A percentile compares a stretch with the other conserved stretches of the same genome.
These are phyloP conservation scores for Wickerhamomyces sp. DNA, from an alignment of 1,139 yeast species.

Conservation along the genomic window DNA sequence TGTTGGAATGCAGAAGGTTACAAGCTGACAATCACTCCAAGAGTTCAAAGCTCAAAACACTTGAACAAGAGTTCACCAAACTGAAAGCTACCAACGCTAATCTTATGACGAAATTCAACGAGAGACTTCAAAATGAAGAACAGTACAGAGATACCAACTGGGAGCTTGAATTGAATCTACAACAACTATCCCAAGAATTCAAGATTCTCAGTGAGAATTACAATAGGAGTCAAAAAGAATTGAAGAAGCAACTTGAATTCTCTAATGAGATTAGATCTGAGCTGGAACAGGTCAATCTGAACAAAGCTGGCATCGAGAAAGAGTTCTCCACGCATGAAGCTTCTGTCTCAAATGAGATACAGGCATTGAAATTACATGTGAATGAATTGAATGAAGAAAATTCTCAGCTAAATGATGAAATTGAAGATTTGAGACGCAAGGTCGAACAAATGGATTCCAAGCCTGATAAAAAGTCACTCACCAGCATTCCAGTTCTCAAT, in stretches of 20 bases:
- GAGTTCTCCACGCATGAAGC: constrained; percentile 34
- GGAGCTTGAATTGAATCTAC: constrained; percentile 64
- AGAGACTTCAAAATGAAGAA: constrained; percentile 36
- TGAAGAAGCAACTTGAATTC: constrained; percentile 22
- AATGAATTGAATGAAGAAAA: constrained; percentile 62
- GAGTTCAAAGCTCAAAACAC: constrained; percentile 20
- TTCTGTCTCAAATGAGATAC: constrained; percentile 36
- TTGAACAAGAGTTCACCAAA: constrained; percentile 40
- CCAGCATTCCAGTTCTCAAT: constrained; percentile 18
- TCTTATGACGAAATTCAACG: constrained; percentile 29
- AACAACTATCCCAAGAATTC: constrained; percentile 45
- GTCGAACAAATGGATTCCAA: constrained; percentile 13
- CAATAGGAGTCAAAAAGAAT: constrained; percentile 33
- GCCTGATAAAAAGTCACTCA: constrained; percentile 8
- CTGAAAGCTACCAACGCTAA: constrained; percentile 33
- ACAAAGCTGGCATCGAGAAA: constrained; percentile 35
- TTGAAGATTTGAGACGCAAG: constrained; percentile 29
- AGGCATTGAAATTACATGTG: constrained; percentile 44
- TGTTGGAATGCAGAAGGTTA: constrained; percentile 73
- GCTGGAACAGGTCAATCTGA: constrained; percentile 44
- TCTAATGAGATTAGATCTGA: constrained; percentile 36
- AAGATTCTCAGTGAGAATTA: constrained; percentile 26
- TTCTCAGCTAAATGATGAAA: constrained; percentile 44
- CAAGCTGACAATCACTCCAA: constrained; percentile 63
- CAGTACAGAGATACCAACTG: constrained; percentile 67